Evolutionary conservation across 2,329 filamentous ascomycete genomes (phyloP).

Genomic region (Colletotrichum incanum): DNA sequence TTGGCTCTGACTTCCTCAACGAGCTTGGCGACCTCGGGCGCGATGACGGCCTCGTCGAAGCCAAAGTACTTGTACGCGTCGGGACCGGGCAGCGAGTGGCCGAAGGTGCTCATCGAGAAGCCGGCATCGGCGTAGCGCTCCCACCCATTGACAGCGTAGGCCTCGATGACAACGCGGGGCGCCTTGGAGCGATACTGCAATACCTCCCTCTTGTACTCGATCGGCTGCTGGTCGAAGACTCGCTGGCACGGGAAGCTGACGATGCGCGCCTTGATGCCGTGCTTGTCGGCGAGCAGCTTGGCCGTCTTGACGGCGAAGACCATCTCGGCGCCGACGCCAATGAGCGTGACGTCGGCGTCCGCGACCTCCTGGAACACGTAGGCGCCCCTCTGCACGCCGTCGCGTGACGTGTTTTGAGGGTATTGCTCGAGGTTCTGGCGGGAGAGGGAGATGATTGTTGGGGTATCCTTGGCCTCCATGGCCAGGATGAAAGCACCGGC

Average conservation of each 20-base stretch:
- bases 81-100: slow-evolving; percentile 69
- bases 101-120: slow-evolving; percentile 68
- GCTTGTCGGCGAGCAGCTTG: slow-evolving; percentile 56
- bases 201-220: slow-evolving; percentile 62
- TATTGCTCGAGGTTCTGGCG: slow-evolving; percentile 59
- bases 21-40: slow-evolving; percentile 52
- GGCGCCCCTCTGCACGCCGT: slow-evolving; percentile 60
- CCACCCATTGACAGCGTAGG: slow-evolving; percentile 72
- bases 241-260: slow-evolving; percentile 63
- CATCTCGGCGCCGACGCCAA: slow-evolving; percentile 58
- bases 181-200: slow-evolving; percentile 59
- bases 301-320: slow-evolving; percentile 53
- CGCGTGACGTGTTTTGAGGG: slow-evolving; percentile 62
- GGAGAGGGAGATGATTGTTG: slow-evolving; percentile 65
- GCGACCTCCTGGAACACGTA: slow-evolving; percentile 62
- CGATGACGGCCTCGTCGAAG: slow-evolving; percentile 61
- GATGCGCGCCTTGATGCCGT: slow-evolving; percentile 56
- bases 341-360: slow-evolving; percentile 61
- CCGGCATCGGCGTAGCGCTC: slow-evolving; percentile 73
- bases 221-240: slow-evolving; percentile 59
- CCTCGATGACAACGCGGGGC: slow-evolving; percentile 72
- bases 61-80: slow-evolving; percentile 69
- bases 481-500: slow-evolving; percentile 69
- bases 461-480: slow-evolving; percentile 57
- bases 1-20: slow-evolving; percentile 46